Evolutionary conservation across 208 protist genomes (phyloP).

Genomic region (Acanthamoeba royreba): DNA sequence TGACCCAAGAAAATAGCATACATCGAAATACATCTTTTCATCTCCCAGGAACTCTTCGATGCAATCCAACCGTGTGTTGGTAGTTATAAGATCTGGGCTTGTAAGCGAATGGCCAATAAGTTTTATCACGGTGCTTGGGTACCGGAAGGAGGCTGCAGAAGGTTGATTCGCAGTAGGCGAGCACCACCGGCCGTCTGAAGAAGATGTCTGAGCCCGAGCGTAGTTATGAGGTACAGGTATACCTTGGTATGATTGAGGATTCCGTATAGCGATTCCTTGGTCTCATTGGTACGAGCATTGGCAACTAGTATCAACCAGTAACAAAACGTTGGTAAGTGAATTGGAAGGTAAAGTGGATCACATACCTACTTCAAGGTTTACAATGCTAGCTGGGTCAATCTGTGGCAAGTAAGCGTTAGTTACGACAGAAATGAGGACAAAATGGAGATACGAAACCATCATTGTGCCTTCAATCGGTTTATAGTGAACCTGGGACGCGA

Average conservation of each 20-base stretch:
- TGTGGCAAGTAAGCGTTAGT: not conserved
- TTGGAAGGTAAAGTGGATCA: not conserved
- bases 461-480: slow-evolving; percentile 8
- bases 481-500: not conserved
- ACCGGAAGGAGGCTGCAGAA: not conserved
- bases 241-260: slow-evolving; percentile 6
- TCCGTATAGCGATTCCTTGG: not conserved
- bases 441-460: not conserved
- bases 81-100: not conserved
- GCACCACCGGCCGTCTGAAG: not conserved
- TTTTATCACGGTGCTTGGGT: not conserved
- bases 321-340: not conserved
- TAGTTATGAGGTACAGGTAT: not conserved
- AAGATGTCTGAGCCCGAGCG: not conserved
- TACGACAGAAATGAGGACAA: not conserved
- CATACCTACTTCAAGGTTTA: not conserved
- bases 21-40: slow-evolving; percentile 17
- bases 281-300: not conserved
- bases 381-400: not conserved
- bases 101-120: not conserved
- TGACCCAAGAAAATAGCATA: not conserved
- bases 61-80: not conserved
- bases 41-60: not conserved
- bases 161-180: not conserved
- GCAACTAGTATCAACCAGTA: not conserved